Conservation (phyloP, 164 flowering plant species). For the Paratinospora sagittata region DNA sequence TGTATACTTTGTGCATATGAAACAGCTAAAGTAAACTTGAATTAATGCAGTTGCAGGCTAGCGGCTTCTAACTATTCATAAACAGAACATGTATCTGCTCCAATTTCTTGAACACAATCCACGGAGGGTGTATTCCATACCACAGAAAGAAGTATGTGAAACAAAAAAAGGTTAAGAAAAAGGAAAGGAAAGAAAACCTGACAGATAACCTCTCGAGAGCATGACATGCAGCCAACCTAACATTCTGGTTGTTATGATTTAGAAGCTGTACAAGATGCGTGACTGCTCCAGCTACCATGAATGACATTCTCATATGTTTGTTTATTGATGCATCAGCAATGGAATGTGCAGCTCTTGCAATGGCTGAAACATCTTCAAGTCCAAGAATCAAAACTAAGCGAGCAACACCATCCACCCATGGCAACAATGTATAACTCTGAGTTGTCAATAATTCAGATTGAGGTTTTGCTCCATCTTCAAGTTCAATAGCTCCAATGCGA, state of each 20-base stretch:
- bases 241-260: constrained; percentile 33
- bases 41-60: not conserved
- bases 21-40: not conserved
- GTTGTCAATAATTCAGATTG: constrained; percentile 21
- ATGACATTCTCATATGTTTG: constrained; percentile 64
- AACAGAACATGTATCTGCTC: not conserved
- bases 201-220: constrained; percentile 75
- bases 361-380: constrained; percentile 64
- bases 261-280: constrained; percentile 54
- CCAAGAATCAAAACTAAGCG: constrained; percentile 79
- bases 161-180: not conserved
- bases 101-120: too few relatives aligned
- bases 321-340: constrained; percentile 73
- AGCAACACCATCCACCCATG: constrained; percentile 83
- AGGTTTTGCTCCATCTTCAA: constrained; percentile 37
- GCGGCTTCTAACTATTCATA: not conserved
- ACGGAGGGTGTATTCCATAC: too few relatives aligned
- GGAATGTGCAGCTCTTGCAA: constrained; percentile 65
- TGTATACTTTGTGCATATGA: not conserved
- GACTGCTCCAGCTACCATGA: constrained; percentile 84
- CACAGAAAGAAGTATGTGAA: not conserved
- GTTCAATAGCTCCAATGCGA: constrained; percentile 78
- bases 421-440: constrained; percentile 50
- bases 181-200: constrained; percentile 35
- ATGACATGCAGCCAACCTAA: constrained; percentile 41